Conservation (phyloP, 108 stramenopile genomes). For the Skeletonema marinoi region DNA sequence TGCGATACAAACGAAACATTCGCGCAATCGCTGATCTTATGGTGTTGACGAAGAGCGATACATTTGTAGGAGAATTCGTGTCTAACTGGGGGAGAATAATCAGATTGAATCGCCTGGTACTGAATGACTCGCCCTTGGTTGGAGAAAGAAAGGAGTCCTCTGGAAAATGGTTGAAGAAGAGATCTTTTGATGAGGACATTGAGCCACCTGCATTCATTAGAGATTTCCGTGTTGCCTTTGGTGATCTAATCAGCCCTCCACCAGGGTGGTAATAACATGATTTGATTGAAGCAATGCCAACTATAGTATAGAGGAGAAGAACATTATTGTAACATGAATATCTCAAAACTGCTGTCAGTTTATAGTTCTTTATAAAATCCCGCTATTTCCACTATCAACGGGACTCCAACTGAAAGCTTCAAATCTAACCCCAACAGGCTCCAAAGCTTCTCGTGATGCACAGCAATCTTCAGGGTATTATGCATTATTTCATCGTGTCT, state of each 20-base stretch:
- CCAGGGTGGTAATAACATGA: background rate
- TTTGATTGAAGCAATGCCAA: background rate
- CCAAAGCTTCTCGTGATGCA: background rate
- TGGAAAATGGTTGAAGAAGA: background rate
- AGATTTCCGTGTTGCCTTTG: background rate
- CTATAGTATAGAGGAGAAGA: background rate
- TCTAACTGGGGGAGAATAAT: slow-evolving; percentile 4
- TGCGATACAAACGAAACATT: background rate
- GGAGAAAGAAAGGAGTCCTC: background rate
- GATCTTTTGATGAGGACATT: background rate
- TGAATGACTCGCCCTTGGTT: background rate
- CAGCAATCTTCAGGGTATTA: background rate
- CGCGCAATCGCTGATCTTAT: background rate
- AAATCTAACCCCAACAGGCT: background rate
- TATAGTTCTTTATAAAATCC: background rate
- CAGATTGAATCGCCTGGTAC: background rate
- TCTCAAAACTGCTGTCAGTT: background rate
- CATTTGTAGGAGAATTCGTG: background rate
- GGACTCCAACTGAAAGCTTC: background rate
- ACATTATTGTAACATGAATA: background rate
- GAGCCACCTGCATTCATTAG: background rate
- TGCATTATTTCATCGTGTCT: background rate
- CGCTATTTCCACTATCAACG: background rate
- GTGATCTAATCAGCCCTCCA: background rate
- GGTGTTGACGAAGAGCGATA: background rate